A percentile compares a stretch with the other conserved stretches of the same genome.
Conservation (phyloP, 1,284 basidiomycete species). For the Ustilago nuda region DNA sequence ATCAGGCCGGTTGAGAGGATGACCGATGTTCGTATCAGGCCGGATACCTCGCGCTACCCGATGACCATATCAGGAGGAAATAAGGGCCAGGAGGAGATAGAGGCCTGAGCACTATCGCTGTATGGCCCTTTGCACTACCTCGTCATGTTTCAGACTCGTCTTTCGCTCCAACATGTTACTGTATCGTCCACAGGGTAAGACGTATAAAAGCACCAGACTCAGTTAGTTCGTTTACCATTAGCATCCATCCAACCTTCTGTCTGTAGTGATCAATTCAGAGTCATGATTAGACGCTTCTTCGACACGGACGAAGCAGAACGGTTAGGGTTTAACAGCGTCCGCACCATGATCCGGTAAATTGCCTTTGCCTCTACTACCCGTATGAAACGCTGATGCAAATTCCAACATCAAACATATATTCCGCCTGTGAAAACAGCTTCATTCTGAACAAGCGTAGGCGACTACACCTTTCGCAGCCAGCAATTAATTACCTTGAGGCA, state of each 20-base stretch:
- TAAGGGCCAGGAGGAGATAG: too few species aligned
- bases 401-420: neutral
- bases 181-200: neutral
- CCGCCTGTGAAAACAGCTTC: constrained; percentile 1
- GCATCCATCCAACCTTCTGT: neutral
- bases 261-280: neutral
- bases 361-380: too few species aligned
- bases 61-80: too few species aligned
- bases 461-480: neutral
- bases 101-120: too few species aligned
- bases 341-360: constrained; percentile 19
- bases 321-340: constrained; percentile 1
- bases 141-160: too few species aligned
- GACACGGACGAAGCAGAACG: constrained; percentile 15
- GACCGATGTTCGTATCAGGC: too few species aligned
- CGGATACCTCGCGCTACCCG: too few species aligned
- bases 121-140: too few species aligned
- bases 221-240: too few species aligned
- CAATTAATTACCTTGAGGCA: constrained; percentile 12
- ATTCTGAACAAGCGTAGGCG: neutral
- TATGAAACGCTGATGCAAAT: too few species aligned
- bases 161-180: too few species aligned
- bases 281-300: neutral
- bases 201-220: neutral
- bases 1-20: too few species aligned